Conservation (phyloP, 2,329 filamentous ascomycete species). For the Fusarium robinianum region DNA sequence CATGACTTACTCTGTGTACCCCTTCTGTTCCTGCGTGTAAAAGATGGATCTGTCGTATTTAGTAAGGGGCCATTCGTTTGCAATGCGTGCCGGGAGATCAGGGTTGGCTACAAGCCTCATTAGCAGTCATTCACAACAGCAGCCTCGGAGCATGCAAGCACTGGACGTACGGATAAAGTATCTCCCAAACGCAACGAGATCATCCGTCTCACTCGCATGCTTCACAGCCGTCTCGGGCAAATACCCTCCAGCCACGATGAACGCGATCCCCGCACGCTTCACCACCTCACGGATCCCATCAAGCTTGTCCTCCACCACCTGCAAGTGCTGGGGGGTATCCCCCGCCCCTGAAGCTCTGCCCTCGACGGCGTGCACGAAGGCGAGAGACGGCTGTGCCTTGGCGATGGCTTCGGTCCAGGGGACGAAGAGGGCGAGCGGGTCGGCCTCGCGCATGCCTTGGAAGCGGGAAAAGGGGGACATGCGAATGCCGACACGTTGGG, state of each 20-base stretch:
- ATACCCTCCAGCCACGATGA: slow-evolving; percentile 45
- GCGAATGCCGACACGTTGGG: slow-evolving; percentile 59
- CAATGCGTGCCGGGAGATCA: slow-evolving; percentile 31
- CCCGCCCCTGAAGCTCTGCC: slow-evolving; percentile 53
- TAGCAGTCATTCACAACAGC: not conserved
- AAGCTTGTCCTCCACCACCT: slow-evolving; percentile 42
- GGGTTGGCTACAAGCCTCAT: slow-evolving; percentile 31
- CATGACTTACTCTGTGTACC: slow-evolving; percentile 30
- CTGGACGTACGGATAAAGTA: slow-evolving; percentile 36
- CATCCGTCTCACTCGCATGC: slow-evolving; percentile 40
- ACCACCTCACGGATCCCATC: slow-evolving; percentile 42
- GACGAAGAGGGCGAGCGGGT: slow-evolving; percentile 51
- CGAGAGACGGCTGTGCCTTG: slow-evolving; percentile 58
- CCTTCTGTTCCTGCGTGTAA: slow-evolving; percentile 24
- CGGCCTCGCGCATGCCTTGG: slow-evolving; percentile 66
- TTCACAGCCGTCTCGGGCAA: slow-evolving; percentile 35
- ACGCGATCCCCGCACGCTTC: slow-evolving; percentile 27
- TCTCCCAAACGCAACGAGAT: slow-evolving; percentile 43
- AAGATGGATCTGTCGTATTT: slow-evolving; percentile 31
- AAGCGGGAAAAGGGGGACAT: slow-evolving; percentile 64
- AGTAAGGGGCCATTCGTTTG: slow-evolving; percentile 30
- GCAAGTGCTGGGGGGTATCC: slow-evolving; percentile 37
- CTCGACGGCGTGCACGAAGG: slow-evolving; percentile 67
- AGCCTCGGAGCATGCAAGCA: not conserved
- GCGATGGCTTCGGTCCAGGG: slow-evolving; percentile 63